Conservation (phyloP, 345 rosid species). For the Limnanthes douglasii region DNA sequence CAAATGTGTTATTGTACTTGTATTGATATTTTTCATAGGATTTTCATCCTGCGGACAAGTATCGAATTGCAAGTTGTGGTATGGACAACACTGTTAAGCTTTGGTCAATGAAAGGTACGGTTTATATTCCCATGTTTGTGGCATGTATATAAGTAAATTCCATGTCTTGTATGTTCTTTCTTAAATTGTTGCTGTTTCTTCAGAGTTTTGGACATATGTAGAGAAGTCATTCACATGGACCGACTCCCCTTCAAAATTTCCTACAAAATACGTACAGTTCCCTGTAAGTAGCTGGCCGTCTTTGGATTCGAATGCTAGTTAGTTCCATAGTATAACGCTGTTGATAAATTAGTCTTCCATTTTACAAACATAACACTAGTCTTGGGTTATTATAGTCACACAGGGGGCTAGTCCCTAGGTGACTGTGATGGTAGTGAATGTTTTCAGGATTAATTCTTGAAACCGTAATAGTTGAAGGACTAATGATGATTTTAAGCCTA, state of each 20-base stretch:
- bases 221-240: constrained; percentile 94
- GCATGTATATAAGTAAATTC: constrained; percentile 4
- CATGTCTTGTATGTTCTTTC: neutral
- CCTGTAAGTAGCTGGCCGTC: constrained; percentile 42
- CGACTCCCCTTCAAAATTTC: constrained; percentile 81
- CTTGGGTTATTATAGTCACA: too few species aligned
- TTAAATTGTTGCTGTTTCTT: constrained; percentile 5
- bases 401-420: too few species aligned
- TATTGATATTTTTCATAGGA: constrained; percentile 31
- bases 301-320: too few species aligned
- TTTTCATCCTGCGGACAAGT: constrained; percentile 83
- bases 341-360: too few species aligned
- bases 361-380: too few species aligned
- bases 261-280: constrained; percentile 87
- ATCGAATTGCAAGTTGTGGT: constrained; percentile 86
- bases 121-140: neutral
- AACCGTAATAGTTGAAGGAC: too few species aligned
- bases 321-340: too few species aligned
- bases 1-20: neutral
- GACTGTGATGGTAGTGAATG: too few species aligned
- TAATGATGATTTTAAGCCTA: too few species aligned
- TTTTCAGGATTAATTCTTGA: too few species aligned
- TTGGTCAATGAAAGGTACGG: constrained; percentile 95
- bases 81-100: constrained; percentile 92
- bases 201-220: constrained; percentile 96